Evolutionary conservation across 192 early-diverging fungal species (phyloP).

Genomic region (Haplosporangium gracile): DNA sequence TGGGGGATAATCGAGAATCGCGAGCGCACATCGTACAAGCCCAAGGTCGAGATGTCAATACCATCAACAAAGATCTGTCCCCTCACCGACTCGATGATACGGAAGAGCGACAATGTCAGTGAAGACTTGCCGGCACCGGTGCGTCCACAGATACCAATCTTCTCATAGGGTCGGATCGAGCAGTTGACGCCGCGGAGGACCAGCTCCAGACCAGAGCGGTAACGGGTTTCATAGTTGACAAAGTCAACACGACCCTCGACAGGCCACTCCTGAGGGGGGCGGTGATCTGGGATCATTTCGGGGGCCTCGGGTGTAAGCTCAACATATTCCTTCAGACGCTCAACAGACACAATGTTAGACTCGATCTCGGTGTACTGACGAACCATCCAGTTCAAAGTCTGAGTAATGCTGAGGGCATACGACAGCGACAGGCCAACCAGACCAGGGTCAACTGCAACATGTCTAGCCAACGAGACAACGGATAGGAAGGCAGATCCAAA

Average conservation of each 20-base stretch:
- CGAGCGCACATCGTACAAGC: constrained; percentile 60
- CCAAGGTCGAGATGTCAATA: constrained; percentile 54
- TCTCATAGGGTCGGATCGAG: constrained; percentile 58
- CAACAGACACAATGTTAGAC: constrained; percentile 86
- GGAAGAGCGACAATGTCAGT: constrained; percentile 66
- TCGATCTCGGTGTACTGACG: constrained; percentile 91
- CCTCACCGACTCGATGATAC: constrained; percentile 61
- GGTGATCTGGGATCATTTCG: constrained; percentile 70
- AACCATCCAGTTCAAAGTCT: constrained; percentile 90
- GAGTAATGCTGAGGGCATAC: constrained; percentile 83
- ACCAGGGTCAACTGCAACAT: constrained; percentile 74
- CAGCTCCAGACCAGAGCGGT: constrained; percentile 83
- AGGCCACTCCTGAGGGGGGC: constrained; percentile 79
- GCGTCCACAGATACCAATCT: constrained; percentile 83
- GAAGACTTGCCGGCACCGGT: constrained; percentile 66
- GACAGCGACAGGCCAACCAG: constrained; percentile 76
- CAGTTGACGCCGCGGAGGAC: constrained; percentile 80
- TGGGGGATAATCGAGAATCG: constrained; percentile 81
- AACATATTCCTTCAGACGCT: constrained; percentile 85
- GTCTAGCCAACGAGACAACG: constrained; percentile 74
- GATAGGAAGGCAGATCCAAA: constrained; percentile 84
- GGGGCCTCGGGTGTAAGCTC: constrained; percentile 87
- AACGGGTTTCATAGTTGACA: constrained; percentile 83
- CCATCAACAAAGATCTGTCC: constrained; percentile 70
- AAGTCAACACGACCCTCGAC: constrained; percentile 82